Conservation (phyloP, 2,329 filamentous ascomycete species). For the Botryotinia calthae region DNA sequence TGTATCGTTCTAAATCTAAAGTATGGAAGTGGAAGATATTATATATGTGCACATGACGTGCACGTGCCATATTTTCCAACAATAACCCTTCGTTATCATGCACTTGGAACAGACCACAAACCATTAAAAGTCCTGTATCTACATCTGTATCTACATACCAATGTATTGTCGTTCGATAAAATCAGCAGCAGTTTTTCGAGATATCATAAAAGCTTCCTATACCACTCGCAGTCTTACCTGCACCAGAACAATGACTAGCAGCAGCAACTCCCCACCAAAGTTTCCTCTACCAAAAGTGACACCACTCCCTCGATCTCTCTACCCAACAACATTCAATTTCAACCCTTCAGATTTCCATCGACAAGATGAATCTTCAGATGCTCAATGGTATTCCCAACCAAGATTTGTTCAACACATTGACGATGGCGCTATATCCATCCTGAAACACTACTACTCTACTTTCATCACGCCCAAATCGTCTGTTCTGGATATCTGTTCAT, state of each 20-base stretch:
- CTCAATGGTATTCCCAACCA: slow-evolving; percentile 38
- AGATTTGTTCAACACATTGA: slow-evolving; percentile 55
- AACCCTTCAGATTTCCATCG: slow-evolving; percentile 25
- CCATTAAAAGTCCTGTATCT: neutral
- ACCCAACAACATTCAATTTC: slow-evolving; percentile 27
- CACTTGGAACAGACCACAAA: neutral
- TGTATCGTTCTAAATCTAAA: no score
- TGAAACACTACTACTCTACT: slow-evolving; percentile 47
- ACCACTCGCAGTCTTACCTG: neutral
- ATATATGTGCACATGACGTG: no score
- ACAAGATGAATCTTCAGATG: slow-evolving; percentile 30
- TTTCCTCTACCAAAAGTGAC: slow-evolving; percentile 20
- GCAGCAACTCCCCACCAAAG: neutral
- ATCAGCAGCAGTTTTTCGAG: neutral
- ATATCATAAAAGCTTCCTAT: neutral
- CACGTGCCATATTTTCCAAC: no score
- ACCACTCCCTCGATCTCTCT: slow-evolving; percentile 30
- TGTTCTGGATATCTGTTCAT: slow-evolving; percentile 51
- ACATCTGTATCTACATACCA: neutral
- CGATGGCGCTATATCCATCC: slow-evolving; percentile 45
- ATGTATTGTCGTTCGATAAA: neutral
- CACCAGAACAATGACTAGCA: slow-evolving; percentile 10
- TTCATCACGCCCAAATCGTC: slow-evolving; percentile 43
- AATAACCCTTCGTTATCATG: neutral
- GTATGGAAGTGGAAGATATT: no score